These are phyloP conservation scores for Plasmodium knowlesi DNA, from an alignment of 169 alveolate genomes.

Conservation along the genomic window DNA sequence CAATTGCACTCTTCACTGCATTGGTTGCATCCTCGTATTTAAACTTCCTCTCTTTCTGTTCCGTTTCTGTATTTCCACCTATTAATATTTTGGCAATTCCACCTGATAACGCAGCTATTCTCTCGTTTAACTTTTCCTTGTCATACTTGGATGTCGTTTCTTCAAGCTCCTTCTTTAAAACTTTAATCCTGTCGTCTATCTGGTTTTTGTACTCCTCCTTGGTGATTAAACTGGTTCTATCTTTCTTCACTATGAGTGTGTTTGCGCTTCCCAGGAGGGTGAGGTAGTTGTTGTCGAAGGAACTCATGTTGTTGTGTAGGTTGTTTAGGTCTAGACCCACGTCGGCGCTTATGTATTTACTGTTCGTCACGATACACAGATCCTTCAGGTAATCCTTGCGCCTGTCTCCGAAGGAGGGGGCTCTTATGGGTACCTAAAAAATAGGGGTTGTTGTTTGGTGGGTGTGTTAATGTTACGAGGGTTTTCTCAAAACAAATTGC, in stretches of 20 bases:
- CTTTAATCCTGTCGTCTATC: slow-evolving; percentile 74
- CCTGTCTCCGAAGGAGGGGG: slow-evolving; percentile 92
- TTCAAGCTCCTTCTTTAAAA: slow-evolving; percentile 83
- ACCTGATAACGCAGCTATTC: slow-evolving; percentile 92
- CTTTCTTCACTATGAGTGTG: slow-evolving; percentile 89
- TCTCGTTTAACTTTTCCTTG: slow-evolving; percentile 88
- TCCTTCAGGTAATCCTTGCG: slow-evolving; percentile 90
- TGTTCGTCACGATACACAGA: slow-evolving; percentile 89
- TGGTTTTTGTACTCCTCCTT: slow-evolving; percentile 80
- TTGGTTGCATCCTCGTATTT: slow-evolving; percentile 90
- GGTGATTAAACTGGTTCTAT: slow-evolving; percentile 88
- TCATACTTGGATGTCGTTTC: slow-evolving; percentile 87
- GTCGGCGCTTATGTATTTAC: slow-evolving; percentile 87
- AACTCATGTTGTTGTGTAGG: slow-evolving; percentile 80
- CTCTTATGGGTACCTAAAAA: slow-evolving; percentile 87
- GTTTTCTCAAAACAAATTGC: neutral
- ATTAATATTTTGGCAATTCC: slow-evolving; percentile 90
- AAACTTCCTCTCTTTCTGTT: slow-evolving; percentile 88
- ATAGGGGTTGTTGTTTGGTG: neutral
- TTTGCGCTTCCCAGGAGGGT: slow-evolving; percentile 86
- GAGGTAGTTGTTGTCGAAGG: slow-evolving; percentile 65
- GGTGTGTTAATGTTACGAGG: neutral
- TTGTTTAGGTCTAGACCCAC: slow-evolving; percentile 88
- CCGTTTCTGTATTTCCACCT: slow-evolving; percentile 92
- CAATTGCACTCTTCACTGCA: slow-evolving; percentile 92